These are phyloP conservation scores for Volvox carteri DNA, from an alignment of 163 green algal genomes.

Conservation along the genomic window DNA sequence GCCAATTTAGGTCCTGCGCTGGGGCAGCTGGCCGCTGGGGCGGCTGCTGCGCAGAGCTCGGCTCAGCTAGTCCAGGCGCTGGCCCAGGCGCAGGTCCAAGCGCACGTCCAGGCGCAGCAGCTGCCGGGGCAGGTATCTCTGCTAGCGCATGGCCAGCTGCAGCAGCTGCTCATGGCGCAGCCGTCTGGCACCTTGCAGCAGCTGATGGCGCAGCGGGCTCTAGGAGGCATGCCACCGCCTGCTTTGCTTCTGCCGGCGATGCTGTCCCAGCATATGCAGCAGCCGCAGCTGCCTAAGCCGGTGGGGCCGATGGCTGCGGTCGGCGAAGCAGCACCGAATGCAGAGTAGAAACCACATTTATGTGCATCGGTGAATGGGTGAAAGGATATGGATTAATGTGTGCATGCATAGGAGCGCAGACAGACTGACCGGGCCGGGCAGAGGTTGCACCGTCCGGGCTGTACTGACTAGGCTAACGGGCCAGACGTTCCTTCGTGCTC, in stretches of 20 bases:
- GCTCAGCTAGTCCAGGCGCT: conserved; percentile 21
- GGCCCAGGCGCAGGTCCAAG: neutral
- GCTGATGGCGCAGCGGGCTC: conserved; percentile 22
- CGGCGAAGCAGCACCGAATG: neutral
- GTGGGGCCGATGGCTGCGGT: neutral
- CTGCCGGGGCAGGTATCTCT: conserved; percentile 2
- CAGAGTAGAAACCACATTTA: neutral
- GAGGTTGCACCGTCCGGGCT: no score
- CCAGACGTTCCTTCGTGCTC: neutral
- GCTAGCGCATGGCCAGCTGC: conserved; percentile 1
- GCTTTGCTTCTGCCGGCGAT: conserved; percentile 5
- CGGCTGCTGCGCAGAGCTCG: neutral
- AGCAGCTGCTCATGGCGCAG: conserved; percentile 38
- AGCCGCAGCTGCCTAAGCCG: conserved; percentile 12
- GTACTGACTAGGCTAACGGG: neutral
- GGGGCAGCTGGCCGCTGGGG: neutral
- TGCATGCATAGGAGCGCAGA: no score
- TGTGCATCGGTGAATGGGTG: neutral
- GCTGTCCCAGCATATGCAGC: conserved; percentile 1
- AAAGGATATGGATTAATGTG: neutral
- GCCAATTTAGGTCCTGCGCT: neutral
- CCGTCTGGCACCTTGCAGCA: neutral
- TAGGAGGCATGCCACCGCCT: neutral
- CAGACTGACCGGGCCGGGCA: no score
- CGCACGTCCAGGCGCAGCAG: conserved; percentile 6